Evolutionary conservation across 306 rosid species (phyloP), one percentile per base, ranked within the genome.

Genomic region (Prosopis cineraria): DNA sequence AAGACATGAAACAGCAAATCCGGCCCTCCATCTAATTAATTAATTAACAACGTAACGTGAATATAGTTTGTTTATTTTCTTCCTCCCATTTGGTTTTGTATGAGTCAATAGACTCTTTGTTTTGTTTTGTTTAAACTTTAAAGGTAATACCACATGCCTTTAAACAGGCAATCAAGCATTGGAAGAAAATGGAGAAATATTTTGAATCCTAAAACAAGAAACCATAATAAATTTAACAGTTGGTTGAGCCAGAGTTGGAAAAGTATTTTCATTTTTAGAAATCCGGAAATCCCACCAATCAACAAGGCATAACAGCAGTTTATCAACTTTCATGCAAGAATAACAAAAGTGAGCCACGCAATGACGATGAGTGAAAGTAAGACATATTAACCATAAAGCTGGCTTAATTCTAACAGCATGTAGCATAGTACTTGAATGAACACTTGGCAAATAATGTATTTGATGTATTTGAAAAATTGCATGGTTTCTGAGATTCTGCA

Each of bases 391-490:
- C 9, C 13, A 3, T 25, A 11, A 56, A 56, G 20, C 7, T n/a
- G 56, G 10, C 22, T 48, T 48, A 19, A 19, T 48, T 48, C 29
- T 52, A 20, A n/a, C 27, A 20, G 52, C 52, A 45, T 45, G 7
- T 16, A 45, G n/a, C 52, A 52, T 4, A 6, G 24, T 52, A 72
- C 43, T 50, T 56, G 64, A 66, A 17, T 12, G 6, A 68, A 68
- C 55, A 34, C 20, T 44, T 17, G 67, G 34, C 30, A 66, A 73
- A 30, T 37, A 27, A 29, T 56, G 24, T 25, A 40, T 22, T 59
- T 29, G 24, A 39, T 20, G 3, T 40, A 62, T 70, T 55, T 30
- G 27, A 20, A 58, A 24, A 50, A 50, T 63, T 81, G 78, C 44
- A 64, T 7, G 67, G 11, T 24, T 43, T 71, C 24, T 22, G 62